These are phyloP conservation scores for Pichia kudriavzevii DNA, from an alignment of 1,139 yeast species.

Conservation along the genomic window DNA sequence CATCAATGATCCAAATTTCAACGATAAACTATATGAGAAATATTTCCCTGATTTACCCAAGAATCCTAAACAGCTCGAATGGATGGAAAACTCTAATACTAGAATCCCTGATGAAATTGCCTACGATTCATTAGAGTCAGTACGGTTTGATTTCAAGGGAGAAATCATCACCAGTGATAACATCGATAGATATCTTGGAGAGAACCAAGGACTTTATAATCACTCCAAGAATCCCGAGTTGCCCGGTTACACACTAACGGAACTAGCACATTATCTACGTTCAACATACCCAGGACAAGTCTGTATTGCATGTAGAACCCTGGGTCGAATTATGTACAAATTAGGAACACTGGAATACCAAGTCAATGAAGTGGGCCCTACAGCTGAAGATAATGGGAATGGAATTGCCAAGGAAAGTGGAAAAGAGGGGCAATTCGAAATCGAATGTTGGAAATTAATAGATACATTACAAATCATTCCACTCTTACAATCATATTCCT, in stretches of 20 bases:
- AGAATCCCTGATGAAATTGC: constrained; percentile 32
- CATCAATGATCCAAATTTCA: constrained; percentile 68
- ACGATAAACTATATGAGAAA: constrained; percentile 70
- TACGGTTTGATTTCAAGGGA: constrained; percentile 87
- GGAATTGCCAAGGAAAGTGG: constrained; percentile 18
- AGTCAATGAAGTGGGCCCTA: constrained; percentile 32
- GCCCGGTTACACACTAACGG: constrained; percentile 87
- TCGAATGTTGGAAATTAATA: constrained; percentile 69
- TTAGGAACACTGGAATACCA: constrained; percentile 56
- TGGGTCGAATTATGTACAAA: constrained; percentile 82
- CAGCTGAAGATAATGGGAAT: constrained; percentile 32
- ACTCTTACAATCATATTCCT: constrained; percentile 64
- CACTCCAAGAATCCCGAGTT: constrained; percentile 83
- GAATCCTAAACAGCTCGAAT: constrained; percentile 74
- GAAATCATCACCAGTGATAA: constrained; percentile 49
- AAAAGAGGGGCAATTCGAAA: constrained; percentile 39
- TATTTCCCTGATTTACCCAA: constrained; percentile 85
- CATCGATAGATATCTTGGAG: constrained; percentile 29
- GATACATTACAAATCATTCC: constrained; percentile 63
- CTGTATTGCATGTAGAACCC: constrained; percentile 73
- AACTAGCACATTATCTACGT: constrained; percentile 70
- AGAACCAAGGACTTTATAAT: constrained; percentile 75
- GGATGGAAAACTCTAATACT: constrained; percentile 65
- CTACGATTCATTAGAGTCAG: constrained; percentile 56
- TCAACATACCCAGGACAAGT: constrained; percentile 82